phyloP scores from a whole-genome alignment of 1,139 yeast genomes.

The Sugiyamaella xylanicola region DNA sequence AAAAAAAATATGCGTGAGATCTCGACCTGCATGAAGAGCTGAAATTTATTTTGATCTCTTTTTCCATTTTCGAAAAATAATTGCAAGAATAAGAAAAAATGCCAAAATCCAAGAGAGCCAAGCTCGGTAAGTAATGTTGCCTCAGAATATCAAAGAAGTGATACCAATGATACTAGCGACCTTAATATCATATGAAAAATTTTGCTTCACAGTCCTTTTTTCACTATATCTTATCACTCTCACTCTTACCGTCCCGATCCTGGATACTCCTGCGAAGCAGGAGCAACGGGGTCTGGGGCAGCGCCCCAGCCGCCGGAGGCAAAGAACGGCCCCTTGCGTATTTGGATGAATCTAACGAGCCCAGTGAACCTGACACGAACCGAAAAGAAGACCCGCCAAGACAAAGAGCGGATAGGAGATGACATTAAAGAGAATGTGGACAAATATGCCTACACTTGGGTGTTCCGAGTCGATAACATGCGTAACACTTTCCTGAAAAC shows the following conservation, averaged over 20 bases:
- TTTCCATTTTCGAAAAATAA: conserved; percentile 1
- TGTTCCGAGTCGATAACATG: conserved; percentile 84
- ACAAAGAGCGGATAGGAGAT: conserved; percentile 86
- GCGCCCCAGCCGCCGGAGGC: no score
- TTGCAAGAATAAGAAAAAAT: conserved; percentile 44
- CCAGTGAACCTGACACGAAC: conserved; percentile 93
- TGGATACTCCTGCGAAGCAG: no score
- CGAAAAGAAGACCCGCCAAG: conserved; percentile 91
- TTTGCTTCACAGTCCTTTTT: no score
- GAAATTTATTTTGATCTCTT: conserved; percentile 12
- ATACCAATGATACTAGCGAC: no score
- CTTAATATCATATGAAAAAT: no score
- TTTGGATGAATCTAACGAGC: no score
- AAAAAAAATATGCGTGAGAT: background rate
- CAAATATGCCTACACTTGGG: conserved; percentile 76
- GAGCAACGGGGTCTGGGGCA: no score
- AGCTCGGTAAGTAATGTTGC: conserved; percentile 34
- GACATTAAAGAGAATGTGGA: conserved; percentile 85
- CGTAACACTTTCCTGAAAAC: conserved; percentile 95
- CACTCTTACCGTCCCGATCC: no score
- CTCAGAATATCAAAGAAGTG: no score
- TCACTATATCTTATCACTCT: no score
- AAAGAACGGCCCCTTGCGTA: no score
- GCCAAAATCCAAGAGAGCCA: conserved; percentile 95
- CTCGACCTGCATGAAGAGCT: conserved; percentile 5